Base-by-base conservation (phyloP, 2,329 filamentous ascomycete genomes). In the Nemania abortiva region DNA sequence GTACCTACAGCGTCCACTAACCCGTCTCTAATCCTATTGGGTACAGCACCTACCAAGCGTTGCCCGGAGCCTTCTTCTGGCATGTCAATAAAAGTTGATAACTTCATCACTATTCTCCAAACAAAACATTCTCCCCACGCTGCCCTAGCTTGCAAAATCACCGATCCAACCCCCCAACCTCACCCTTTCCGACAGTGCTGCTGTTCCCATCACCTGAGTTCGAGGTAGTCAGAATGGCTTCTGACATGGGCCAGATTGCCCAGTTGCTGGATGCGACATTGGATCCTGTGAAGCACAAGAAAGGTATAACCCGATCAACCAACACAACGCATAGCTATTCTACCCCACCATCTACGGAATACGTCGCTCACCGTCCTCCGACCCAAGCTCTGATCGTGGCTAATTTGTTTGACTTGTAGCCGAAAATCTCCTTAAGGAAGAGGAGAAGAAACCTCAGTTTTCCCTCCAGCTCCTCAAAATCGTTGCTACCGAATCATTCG, bases 261-360 rank as follows among this genome's bases (percentile, higher is more conserved):
- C 90, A 94, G 86, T 88, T 98, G 81, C 90, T 99, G 72, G 89
- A 97, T 82, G 93, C 94, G 77, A 98, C 94, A 77, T 88, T 98
- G 77, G 93, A 98, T 82, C 94, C 94, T 20, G 85, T 88, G 72
- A 90, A 95, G 81, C 94, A 95, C 82, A 95, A 94, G 82, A 92
- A 97, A 91, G 95, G 95, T 95, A 84, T 73, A 84, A 20, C 42
- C 29, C 29, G 13, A 37, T 15, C 52, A 22, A 37, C 29, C 52
- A 34, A 79, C 71, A 47, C 64, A 58, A 15, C 22, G 70, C 63
- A n/a, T 50, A 74, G 45, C 49, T 47, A 47, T 47, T 34, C 57
- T 68, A 54, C 67, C 77, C 70, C 74, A 71, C 73, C 71, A 65
- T 62, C 60, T 45, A 20, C 50, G 24, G 24, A 20, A n/a, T 18